These are phyloP conservation scores for Plantago rigida DNA, from an alignment of 305 asterid genomes.

Conservation along the genomic window DNA sequence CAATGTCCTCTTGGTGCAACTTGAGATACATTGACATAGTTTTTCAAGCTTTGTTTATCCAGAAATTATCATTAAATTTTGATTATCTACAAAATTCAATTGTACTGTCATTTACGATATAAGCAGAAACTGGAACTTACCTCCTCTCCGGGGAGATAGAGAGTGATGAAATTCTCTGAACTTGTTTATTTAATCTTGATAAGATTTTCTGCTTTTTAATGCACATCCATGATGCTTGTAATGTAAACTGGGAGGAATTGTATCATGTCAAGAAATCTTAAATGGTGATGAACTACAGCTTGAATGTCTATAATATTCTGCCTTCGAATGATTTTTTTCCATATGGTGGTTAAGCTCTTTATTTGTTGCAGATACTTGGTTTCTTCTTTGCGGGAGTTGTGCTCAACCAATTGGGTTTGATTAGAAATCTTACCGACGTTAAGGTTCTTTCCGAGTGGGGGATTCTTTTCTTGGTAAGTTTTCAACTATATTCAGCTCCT, in stretches of 20 bases:
- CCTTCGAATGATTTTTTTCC: not conserved
- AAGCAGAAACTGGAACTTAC: conserved; percentile 5
- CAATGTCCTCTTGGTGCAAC: no score
- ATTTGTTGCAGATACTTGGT: conserved; percentile 80
- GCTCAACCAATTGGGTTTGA: conserved; percentile 83
- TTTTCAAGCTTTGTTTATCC: no score
- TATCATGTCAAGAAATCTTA: no score
- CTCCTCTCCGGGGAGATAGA: conserved; percentile 6
- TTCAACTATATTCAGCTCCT: conserved; percentile 17
- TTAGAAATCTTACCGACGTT: conserved; percentile 82
- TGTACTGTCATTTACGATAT: no score
- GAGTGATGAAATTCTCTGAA: not conserved
- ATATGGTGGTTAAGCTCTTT: conserved; percentile 27
- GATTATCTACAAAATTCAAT: no score
- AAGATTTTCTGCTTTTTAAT: no score
- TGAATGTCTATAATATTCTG: not conserved
- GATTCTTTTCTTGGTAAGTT: conserved; percentile 84
- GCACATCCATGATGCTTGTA: no score
- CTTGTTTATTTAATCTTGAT: no score
- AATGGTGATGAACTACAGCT: conserved; percentile 12
- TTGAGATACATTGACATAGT: not conserved
- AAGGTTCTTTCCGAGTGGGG: conserved; percentile 98
- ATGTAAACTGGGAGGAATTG: no score
- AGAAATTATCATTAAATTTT: no score
- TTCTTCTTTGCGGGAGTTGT: conserved; percentile 97